Percentiles rank a stretch among this genome's conserved stretches.
phyloP scores from a whole-genome alignment of 768 basidiomycete genomes.

The Zangia roseola region DNA sequence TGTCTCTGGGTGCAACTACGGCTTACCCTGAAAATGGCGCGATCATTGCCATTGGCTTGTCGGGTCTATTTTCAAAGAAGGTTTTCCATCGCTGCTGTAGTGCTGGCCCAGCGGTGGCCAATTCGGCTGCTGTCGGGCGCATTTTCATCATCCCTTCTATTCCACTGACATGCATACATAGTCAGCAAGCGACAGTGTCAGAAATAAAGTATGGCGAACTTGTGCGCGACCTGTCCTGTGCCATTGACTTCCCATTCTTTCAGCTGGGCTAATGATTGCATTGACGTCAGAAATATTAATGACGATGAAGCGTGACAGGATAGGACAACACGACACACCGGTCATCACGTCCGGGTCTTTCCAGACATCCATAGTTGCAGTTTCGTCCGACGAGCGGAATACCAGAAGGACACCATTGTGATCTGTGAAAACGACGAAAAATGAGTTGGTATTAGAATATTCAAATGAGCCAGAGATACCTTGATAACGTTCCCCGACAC shows the following conservation, averaged over 20 bases:
- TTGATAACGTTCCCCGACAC: constrained; percentile 43
- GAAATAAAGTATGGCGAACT: constrained; percentile 36
- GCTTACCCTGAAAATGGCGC: constrained; percentile 41
- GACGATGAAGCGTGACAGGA: too few species aligned
- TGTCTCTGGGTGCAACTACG: too few species aligned
- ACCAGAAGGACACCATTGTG: constrained; percentile 25
- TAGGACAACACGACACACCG: constrained; percentile 36
- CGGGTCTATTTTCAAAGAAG: constrained; percentile 12
- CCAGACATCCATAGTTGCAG: constrained; percentile 51
- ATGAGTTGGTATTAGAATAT: background rate
- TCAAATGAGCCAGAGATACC: constrained; percentile 18
- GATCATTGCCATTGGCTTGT: constrained; percentile 34
- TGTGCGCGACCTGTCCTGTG: constrained; percentile 49
- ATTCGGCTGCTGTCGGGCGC: constrained; percentile 20
- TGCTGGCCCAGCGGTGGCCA: constrained; percentile 18
- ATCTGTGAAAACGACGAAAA: constrained; percentile 18
- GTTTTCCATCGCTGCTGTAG: constrained; percentile 23
- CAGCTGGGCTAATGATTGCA: constrained; percentile 21
- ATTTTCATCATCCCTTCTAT: constrained; percentile 22
- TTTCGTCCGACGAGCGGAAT: constrained; percentile 44
- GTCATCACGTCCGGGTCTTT: constrained; percentile 30
- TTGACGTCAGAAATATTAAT: background rate
- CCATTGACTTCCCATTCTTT: constrained; percentile 37
- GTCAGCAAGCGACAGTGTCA: background rate
- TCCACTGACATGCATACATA: constrained; percentile 4